Conservation (phyloP, 768 basidiomycete genomes). For the Suillus brevipes region DNA sequence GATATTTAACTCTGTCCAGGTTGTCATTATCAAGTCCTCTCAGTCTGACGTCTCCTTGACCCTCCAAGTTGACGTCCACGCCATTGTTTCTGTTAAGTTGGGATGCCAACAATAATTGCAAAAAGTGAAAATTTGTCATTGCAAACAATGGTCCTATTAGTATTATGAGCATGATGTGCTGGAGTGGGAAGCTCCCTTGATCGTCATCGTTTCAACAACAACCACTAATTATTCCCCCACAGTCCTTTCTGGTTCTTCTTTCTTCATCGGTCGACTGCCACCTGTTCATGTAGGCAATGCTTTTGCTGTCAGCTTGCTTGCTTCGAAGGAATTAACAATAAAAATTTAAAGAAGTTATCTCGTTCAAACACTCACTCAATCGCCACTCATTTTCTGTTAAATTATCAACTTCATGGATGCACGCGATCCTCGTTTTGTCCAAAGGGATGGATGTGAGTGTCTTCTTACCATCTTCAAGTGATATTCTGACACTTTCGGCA, state of each 20-base stretch:
- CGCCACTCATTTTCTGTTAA: constrained; percentile 25
- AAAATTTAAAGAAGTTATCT: constrained; percentile 2
- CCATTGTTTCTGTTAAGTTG: constrained; percentile 18
- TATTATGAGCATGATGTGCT: no score
- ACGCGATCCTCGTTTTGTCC: constrained; percentile 16
- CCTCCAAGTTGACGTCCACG: constrained; percentile 4
- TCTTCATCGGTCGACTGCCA: constrained; percentile 9
- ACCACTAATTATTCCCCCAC: constrained; percentile 2
- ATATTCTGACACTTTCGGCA: constrained; percentile 10
- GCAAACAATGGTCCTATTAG: neutral
- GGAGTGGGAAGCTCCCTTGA: constrained; percentile 18
- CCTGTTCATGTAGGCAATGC: constrained; percentile 14
- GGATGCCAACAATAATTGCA: constrained; percentile 30
- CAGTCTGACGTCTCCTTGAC: neutral
- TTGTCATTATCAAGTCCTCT: neutral
- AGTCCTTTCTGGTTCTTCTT: constrained; percentile 4
- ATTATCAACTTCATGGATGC: constrained; percentile 24
- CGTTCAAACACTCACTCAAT: constrained; percentile 8
- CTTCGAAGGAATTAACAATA: neutral
- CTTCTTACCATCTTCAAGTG: neutral
- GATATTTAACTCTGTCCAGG: neutral
- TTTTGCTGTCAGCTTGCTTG: neutral
- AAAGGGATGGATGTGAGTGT: constrained; percentile 30
- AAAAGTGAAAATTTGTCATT: neutral
- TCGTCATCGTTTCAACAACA: constrained; percentile 1